Evolutionary conservation across 768 basidiomycete genomes (phyloP).

Genomic region (Pleurotus tuber-regium): DNA sequence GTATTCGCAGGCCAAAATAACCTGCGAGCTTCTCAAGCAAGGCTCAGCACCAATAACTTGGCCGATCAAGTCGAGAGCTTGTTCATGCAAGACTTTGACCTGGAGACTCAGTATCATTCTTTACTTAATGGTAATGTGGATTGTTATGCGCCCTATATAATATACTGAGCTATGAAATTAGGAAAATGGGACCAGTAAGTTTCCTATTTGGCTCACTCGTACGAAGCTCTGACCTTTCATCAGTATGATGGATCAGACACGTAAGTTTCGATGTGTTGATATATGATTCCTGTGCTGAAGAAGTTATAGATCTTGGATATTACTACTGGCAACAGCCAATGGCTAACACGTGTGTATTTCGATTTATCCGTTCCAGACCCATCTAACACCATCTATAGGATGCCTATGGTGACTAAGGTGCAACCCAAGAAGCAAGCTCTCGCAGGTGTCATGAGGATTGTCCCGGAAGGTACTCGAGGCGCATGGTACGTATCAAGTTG

Average conservation of each 20-base stretch:
- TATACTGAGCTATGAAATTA: slow-evolving; percentile 15
- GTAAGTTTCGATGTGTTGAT: slow-evolving; percentile 24
- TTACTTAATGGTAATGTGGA: slow-evolving; percentile 46
- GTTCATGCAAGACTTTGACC: slow-evolving; percentile 60
- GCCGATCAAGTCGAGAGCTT: slow-evolving; percentile 52
- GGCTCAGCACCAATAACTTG: slow-evolving; percentile 56
- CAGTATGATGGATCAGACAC: slow-evolving; percentile 76
- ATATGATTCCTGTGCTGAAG: background rate
- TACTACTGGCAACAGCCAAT: slow-evolving; percentile 75
- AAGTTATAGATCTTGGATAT: slow-evolving; percentile 47
- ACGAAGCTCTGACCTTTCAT: background rate
- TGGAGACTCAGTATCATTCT: slow-evolving; percentile 59
- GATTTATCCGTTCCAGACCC: background rate
- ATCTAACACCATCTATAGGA: slow-evolving; percentile 27
- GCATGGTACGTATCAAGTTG: slow-evolving; percentile 55
- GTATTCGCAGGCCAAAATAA: slow-evolving; percentile 61
- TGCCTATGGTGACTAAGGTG: slow-evolving; percentile 50
- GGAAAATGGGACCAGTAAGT: slow-evolving; percentile 67
- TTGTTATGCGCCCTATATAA: background rate
- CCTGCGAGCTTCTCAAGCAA: slow-evolving; percentile 59
- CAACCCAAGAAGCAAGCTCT: slow-evolving; percentile 55
- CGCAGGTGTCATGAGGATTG: slow-evolving; percentile 62
- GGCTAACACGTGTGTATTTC: slow-evolving; percentile 47
- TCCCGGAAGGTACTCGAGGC: slow-evolving; percentile 56
- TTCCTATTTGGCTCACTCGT: background rate